These are phyloP conservation scores for Mycena epipterygia DNA, from an alignment of 768 basidiomycete species.

Conservation along the genomic window DNA sequence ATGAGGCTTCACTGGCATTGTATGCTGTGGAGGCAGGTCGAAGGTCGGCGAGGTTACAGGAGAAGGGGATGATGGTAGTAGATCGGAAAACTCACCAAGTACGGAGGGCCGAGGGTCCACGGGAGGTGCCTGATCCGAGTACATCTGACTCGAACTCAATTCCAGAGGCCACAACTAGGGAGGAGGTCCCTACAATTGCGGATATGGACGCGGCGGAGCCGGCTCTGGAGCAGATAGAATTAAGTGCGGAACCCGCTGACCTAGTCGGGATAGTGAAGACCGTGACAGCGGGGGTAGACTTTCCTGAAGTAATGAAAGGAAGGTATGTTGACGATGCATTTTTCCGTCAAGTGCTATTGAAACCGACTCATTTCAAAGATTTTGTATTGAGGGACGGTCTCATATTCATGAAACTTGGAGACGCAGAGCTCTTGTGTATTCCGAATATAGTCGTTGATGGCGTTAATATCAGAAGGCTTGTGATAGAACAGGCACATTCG, in stretches of 20 bases:
- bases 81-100: neutral
- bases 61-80: neutral
- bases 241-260: neutral
- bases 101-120: neutral
- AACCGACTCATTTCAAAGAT: conserved; percentile 41
- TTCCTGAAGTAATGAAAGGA: conserved; percentile 1
- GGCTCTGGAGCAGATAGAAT: neutral
- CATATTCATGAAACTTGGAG: conserved; percentile 28
- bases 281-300: neutral
- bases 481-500: conserved; percentile 52
- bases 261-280: neutral
- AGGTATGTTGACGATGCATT: conserved; percentile 46
- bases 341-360: conserved; percentile 41
- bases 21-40: neutral
- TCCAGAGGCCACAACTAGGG: too few relatives aligned
- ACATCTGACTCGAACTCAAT: too few relatives aligned
- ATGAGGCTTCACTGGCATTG: neutral
- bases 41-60: neutral
- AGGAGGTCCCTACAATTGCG: too few relatives aligned
- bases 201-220: too few relatives aligned
- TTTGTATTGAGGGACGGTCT: conserved; percentile 42
- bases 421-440: conserved; percentile 35
- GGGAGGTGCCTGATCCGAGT: neutral
- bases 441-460: conserved; percentile 37
- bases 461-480: conserved; percentile 31